Conservation (phyloP, 2,329 filamentous ascomycete species). For the Didymella keratinophila region DNA sequence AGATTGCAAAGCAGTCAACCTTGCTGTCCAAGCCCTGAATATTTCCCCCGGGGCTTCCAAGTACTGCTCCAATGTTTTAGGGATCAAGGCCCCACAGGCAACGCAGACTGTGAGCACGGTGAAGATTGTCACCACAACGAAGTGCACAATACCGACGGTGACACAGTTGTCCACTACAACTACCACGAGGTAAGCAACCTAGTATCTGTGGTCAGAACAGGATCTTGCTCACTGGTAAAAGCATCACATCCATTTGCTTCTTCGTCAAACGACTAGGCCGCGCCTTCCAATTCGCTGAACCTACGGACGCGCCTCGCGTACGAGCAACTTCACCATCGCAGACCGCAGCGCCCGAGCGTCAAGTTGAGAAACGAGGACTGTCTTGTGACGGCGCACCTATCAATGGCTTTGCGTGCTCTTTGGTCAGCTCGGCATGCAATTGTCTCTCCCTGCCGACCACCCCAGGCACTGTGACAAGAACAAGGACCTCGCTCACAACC, state of each 20-base stretch:
- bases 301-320: too few relatives aligned
- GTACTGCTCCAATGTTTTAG: background rate
- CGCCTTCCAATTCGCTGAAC: background rate
- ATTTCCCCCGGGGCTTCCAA: background rate
- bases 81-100: background rate
- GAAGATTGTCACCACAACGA: background rate
- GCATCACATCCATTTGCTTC: too few relatives aligned
- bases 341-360: too few relatives aligned
- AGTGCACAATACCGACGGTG: background rate
- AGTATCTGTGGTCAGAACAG: too few relatives aligned
- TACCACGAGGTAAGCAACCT: background rate
- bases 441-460: background rate
- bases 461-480: background rate
- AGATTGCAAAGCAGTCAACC: background rate
- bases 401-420: background rate
- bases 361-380: background rate
- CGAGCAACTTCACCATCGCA: background rate
- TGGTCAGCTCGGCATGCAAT: background rate
- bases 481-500: background rate
- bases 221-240: too few relatives aligned
- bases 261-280: background rate
- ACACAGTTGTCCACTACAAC: background rate
- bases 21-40: background rate
- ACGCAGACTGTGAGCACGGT: background rate
- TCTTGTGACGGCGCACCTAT: background rate